These are phyloP conservation scores for Trichoderma asperelloides DNA, from an alignment of 495 filamentous ascomycete species.

Conservation along the genomic window DNA sequence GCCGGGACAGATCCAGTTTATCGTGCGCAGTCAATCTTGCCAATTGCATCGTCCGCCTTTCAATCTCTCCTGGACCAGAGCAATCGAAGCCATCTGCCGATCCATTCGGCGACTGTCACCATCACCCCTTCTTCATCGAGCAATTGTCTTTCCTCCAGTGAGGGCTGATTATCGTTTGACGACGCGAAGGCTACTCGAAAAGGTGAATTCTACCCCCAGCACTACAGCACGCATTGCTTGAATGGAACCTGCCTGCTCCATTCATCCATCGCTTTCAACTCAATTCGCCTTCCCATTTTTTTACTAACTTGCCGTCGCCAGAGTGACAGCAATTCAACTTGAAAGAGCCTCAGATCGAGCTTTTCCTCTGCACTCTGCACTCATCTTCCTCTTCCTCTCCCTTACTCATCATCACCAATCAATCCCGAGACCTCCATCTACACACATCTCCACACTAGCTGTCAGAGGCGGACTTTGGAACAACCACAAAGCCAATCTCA, in stretches of 20 bases:
- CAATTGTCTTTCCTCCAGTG: too few relatives aligned
- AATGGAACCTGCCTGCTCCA: slow-evolving; percentile 2
- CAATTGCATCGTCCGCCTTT: too few relatives aligned
- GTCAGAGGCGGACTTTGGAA: background rate
- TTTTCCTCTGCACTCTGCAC: too few relatives aligned
- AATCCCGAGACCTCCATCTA: background rate
- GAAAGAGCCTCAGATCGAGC: background rate
- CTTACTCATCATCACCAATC: background rate
- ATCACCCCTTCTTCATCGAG: too few relatives aligned
- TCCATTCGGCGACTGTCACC: too few relatives aligned
- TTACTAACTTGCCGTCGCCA: background rate
- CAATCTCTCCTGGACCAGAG: too few relatives aligned
- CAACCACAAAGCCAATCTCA: background rate
- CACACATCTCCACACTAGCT: background rate
- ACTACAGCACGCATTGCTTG: background rate
- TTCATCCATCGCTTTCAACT: background rate
- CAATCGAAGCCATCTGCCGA: too few relatives aligned
- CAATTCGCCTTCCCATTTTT: background rate
- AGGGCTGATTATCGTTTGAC: too few relatives aligned
- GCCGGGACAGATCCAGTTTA: too few relatives aligned
- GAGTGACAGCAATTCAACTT: background rate
- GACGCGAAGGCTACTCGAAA: too few relatives aligned
- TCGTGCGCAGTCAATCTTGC: too few relatives aligned
- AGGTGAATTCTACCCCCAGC: background rate
- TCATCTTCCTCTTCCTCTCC: background rate